Conservation (phyloP, 306 rosid species). For the Parietaria judaica region DNA sequence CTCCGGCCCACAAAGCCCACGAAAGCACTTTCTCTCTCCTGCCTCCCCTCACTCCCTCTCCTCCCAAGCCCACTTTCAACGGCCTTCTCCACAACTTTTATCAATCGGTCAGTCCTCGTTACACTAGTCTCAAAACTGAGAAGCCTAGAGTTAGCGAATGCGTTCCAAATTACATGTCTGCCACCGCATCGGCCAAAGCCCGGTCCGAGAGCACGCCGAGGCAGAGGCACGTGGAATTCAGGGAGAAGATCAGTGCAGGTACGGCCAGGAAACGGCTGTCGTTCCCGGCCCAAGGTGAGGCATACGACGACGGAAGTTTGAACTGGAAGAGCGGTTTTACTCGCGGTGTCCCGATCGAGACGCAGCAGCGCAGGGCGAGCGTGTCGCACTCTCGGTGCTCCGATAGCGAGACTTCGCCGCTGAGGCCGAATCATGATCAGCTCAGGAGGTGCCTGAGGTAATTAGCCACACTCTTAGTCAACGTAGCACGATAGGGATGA, state of each 20-base stretch:
- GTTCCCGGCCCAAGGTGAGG: slow-evolving; percentile 21
- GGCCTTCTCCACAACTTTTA: slow-evolving; percentile 17
- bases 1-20: slow-evolving; percentile 17
- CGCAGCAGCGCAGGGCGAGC: slow-evolving; percentile 16
- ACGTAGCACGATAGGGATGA: too few relatives aligned
- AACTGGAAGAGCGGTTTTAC: neutral
- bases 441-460: slow-evolving; percentile 20
- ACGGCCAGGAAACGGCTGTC: slow-evolving; percentile 32
- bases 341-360: slow-evolving; percentile 4
- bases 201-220: slow-evolving; percentile 43
- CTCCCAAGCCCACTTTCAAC: slow-evolving; percentile 18
- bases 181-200: slow-evolving; percentile 47
- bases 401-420: slow-evolving; percentile 29
- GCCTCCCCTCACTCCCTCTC: slow-evolving; percentile 29
- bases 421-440: slow-evolving; percentile 9
- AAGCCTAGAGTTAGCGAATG: neutral
- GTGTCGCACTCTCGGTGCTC: slow-evolving; percentile 17
- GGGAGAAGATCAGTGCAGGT: slow-evolving; percentile 8
- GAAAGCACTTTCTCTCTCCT: slow-evolving; percentile 12
- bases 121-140: neutral
- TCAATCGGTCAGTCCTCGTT: slow-evolving; percentile 34
- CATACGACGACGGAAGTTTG: slow-evolving; percentile 3
- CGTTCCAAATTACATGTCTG: slow-evolving; percentile 37
- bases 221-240: slow-evolving; percentile 29
- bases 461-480: neutral